Evolutionary conservation across 768 basidiomycete genomes (phyloP).

Genomic region (Agrocybe chaxingu): DNA sequence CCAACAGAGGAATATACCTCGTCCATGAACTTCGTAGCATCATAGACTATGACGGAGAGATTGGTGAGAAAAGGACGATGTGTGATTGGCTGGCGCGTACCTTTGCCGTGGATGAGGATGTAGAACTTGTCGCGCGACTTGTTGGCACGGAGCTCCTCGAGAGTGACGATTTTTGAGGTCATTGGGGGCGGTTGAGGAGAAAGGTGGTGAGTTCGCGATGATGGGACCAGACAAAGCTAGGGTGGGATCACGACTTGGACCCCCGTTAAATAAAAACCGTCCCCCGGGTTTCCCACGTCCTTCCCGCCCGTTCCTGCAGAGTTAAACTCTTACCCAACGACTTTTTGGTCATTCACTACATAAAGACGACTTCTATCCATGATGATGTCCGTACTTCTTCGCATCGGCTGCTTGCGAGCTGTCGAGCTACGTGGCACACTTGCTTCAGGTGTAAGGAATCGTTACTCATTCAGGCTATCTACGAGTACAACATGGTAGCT

Average conservation of each 20-base stretch:
- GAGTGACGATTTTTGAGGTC: constrained; percentile 55
- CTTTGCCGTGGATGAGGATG: constrained; percentile 83
- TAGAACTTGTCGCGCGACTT: constrained; percentile 73
- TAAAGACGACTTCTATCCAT: too few species aligned
- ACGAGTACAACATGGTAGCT: too few species aligned
- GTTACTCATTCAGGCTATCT: too few species aligned
- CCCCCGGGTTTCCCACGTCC: constrained; percentile 28
- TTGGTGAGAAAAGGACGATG: constrained; percentile 24
- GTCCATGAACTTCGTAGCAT: constrained; percentile 91
- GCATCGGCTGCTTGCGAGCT: too few species aligned
- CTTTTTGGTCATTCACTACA: too few species aligned
- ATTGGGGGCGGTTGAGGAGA: constrained; percentile 26
- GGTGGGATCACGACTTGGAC: constrained; percentile 10
- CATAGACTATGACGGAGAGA: constrained; percentile 65
- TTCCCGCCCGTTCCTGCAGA: background rate
- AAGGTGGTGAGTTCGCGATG: constrained; percentile 24
- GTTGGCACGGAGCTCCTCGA: constrained; percentile 78
- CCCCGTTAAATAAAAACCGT: constrained; percentile 20
- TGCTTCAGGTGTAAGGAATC: constrained; percentile 1
- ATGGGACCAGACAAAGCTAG: constrained; percentile 15
- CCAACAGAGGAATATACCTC: constrained; percentile 51
- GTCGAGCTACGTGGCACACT: too few species aligned
- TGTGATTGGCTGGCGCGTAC: constrained; percentile 45
- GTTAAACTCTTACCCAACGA: too few species aligned
- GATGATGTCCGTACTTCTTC: too few species aligned